Percentiles rank a stretch among this genome's conserved stretches.
These are phyloP conservation scores for Hymenoscyphus occultus DNA, from an alignment of 2,329 filamentous ascomycete species.

Conservation along the genomic window DNA sequence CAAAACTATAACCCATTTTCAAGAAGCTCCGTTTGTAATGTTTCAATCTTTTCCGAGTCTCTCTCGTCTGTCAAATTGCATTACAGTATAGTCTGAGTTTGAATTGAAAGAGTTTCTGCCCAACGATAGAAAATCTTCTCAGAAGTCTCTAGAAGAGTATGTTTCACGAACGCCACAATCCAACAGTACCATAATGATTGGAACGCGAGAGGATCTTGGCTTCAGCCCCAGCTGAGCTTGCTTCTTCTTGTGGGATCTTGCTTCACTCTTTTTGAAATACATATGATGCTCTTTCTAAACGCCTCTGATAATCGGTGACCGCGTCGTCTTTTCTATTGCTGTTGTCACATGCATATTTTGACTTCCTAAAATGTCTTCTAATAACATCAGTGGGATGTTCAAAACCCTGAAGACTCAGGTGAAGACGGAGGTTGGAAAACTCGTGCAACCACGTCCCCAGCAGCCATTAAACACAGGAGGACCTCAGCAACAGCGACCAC, in stretches of 20 bases:
- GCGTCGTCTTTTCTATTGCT: not conserved
- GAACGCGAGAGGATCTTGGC: constrained; percentile 6
- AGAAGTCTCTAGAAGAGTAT: not conserved
- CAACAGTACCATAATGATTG: not conserved
- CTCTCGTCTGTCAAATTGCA: not conserved
- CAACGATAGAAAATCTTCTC: not conserved
- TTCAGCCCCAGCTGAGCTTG: constrained; percentile 14
- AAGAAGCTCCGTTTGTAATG: no score
- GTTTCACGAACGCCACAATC: constrained; percentile 10
- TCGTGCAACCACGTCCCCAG: constrained; percentile 3
- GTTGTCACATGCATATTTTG: not conserved
- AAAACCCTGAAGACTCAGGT: constrained; percentile 8
- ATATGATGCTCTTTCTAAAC: not conserved
- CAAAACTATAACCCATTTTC: no score
- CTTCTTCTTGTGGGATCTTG: constrained; percentile 4
- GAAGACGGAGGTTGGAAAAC: constrained; percentile 3
- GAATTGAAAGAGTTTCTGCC: not conserved
- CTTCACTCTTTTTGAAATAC: not conserved
- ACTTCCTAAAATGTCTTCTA: not conserved
- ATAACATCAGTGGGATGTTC: constrained; percentile 6
- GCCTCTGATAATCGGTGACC: not conserved
- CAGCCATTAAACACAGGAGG: not conserved
- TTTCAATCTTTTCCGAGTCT: no score
- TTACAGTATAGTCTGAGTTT: not conserved
- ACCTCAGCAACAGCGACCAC: constrained; percentile 3